These are phyloP conservation scores for Flaveria robusta DNA, from an alignment of 129 eudicot genomes.

Conservation along the genomic window DNA sequence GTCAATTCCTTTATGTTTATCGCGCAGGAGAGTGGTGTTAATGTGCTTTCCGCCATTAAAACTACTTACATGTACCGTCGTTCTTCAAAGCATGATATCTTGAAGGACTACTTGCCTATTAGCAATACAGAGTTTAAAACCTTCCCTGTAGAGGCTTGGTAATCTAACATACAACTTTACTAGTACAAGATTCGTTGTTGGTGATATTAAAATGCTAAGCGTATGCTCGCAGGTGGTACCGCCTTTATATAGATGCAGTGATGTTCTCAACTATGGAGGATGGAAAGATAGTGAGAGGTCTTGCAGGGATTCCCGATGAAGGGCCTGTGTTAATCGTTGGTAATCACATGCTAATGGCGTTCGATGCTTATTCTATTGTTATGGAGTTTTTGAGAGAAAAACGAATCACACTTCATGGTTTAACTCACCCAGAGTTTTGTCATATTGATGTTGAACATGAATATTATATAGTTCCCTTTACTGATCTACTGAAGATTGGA, in stretches of 20 bases:
- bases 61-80: constrained; percentile 60
- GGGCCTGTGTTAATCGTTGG: constrained; percentile 91
- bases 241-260: constrained; percentile 49
- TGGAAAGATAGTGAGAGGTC: constrained; percentile 81
- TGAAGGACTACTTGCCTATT: constrained; percentile 71
- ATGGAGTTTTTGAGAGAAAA: constrained; percentile 62
- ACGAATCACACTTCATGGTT: constrained; percentile 37
- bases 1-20: constrained; percentile 8
- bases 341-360: constrained; percentile 76
- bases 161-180: constrained; percentile 12
- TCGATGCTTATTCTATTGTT: constrained; percentile 55
- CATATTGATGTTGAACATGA: not conserved
- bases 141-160: constrained; percentile 40
- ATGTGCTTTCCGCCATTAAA: constrained; percentile 64
- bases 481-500: constrained; percentile 23
- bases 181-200: not conserved
- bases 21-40: constrained; percentile 79
- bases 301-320: constrained; percentile 73
- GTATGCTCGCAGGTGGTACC: constrained; percentile 43
- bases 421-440: constrained; percentile 34
- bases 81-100: constrained; percentile 55
- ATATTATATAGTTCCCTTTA: constrained; percentile 1
- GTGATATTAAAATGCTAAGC: constrained; percentile 1
- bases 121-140: constrained; percentile 69
- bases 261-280: constrained; percentile 67